phyloP scores from a whole-genome alignment of 768 basidiomycete species.

The Filobasidium wieringae region DNA sequence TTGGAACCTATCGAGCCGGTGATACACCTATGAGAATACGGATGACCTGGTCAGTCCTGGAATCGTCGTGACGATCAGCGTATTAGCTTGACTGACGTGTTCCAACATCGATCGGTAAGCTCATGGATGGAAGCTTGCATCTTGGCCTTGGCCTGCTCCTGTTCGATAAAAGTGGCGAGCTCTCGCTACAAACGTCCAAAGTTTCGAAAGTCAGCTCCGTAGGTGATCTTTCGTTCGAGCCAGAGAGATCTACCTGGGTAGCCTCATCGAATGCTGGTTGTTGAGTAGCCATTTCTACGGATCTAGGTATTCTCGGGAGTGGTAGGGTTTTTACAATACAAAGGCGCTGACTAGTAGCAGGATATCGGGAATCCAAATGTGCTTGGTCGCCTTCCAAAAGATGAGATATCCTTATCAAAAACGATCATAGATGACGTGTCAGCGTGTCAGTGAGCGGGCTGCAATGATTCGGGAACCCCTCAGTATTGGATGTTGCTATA shows the following conservation, averaged over 20 bases:
- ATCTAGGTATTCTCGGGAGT: not conserved
- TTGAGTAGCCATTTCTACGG: conserved; percentile 10
- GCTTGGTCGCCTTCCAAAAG: not conserved
- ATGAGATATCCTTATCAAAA: too few species aligned
- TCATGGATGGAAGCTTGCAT: conserved; percentile 58
- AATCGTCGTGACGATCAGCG: not conserved
- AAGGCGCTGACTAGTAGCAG: too few species aligned
- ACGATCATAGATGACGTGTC: too few species aligned
- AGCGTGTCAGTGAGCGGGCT: too few species aligned
- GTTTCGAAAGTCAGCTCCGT: not conserved
- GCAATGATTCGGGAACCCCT: too few species aligned
- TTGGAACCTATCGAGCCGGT: conserved; percentile 11
- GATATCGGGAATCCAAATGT: not conserved
- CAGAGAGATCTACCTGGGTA: conserved; percentile 23
- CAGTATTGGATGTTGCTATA: too few species aligned
- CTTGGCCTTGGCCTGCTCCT: conserved; percentile 66
- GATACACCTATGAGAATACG: conserved; percentile 5
- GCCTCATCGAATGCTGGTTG: conserved; percentile 36
- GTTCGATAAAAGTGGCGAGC: conserved; percentile 63
- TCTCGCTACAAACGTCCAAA: conserved; percentile 55
- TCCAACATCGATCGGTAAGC: conserved; percentile 78
- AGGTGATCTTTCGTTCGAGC: not conserved
- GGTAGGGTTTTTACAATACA: not conserved
- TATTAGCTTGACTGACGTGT: conserved; percentile 54
- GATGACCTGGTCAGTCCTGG: not conserved